Percentiles rank a stretch among this genome's conserved stretches.
Conservation (phyloP, 257 asterid genomes). For the Solanum microdontum region DNA sequence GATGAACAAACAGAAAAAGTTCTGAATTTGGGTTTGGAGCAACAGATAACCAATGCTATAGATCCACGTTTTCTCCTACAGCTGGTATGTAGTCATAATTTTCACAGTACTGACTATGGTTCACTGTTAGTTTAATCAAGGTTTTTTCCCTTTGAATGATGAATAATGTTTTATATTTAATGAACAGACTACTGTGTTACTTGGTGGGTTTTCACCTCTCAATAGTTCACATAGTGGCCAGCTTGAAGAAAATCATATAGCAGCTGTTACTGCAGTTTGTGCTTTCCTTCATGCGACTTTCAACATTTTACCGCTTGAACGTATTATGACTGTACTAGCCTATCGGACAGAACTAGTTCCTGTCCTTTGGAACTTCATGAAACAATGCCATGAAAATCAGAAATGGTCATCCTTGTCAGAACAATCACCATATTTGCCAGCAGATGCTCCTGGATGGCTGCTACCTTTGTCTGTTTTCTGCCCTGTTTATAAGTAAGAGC, state of each 20-base stretch:
- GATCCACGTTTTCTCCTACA: constrained; percentile 73
- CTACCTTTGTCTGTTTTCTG: constrained; percentile 88
- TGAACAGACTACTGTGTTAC: constrained; percentile 63
- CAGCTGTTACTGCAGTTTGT: constrained; percentile 82
- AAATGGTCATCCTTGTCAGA: constrained; percentile 69
- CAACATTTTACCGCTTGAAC: constrained; percentile 74
- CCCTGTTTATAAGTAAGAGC: constrained; percentile 84
- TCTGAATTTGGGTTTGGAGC: constrained; percentile 59
- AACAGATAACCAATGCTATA: constrained; percentile 59
- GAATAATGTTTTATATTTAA: not conserved
- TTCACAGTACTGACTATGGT: not conserved
- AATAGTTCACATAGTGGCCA: constrained; percentile 34
- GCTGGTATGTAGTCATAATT: constrained; percentile 38
- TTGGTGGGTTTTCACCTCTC: constrained; percentile 40
- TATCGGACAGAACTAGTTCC: constrained; percentile 89
- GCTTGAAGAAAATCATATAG: constrained; percentile 46
- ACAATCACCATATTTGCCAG: constrained; percentile 57
- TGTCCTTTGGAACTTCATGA: constrained; percentile 79
- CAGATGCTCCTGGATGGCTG: constrained; percentile 76
- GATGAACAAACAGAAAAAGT: constrained; percentile 36
- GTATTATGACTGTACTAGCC: constrained; percentile 83
- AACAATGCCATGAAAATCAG: constrained; percentile 63
- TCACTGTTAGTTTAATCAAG: not conserved
- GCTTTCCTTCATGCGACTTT: constrained; percentile 69
- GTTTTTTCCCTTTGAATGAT: constrained; percentile 5